phyloP scores from a whole-genome alignment of 129 eudicot species.

The Chrysanthemum makinoi region DNA sequence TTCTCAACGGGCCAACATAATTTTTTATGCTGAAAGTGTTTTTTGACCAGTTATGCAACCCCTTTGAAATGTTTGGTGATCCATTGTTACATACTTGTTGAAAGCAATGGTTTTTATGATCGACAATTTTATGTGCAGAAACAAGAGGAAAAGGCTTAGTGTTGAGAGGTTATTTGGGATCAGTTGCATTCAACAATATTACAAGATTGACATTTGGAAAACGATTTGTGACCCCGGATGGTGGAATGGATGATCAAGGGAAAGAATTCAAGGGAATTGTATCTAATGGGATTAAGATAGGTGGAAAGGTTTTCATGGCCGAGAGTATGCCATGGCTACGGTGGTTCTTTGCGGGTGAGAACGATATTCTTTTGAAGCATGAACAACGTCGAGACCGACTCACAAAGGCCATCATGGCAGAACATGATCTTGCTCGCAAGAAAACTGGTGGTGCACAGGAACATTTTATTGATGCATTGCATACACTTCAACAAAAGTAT shows the following conservation, averaged over 20 bases:
- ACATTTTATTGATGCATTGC: conserved; percentile 93
- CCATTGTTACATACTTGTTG: too few relatives aligned
- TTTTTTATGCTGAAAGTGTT: too few relatives aligned
- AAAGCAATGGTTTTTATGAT: too few relatives aligned
- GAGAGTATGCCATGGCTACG: conserved; percentile 68
- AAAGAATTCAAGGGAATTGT: conserved; percentile 66
- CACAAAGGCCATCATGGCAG: conserved; percentile 75
- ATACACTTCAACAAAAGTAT: conserved; percentile 70
- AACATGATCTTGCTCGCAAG: conserved; percentile 58
- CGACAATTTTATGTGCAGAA: conserved; percentile 33
- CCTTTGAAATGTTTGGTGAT: too few relatives aligned
- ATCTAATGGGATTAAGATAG: conserved; percentile 54
- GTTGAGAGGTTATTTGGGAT: conserved; percentile 58
- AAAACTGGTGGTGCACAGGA: conserved; percentile 62
- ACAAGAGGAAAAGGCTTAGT: conserved; percentile 46
- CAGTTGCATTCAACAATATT: conserved; percentile 82
- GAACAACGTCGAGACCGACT: conserved; percentile 51
- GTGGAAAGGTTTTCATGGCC: conserved; percentile 48
- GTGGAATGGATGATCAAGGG: conserved; percentile 63
- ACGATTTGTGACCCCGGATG: conserved; percentile 60
- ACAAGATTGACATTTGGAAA: conserved; percentile 81
- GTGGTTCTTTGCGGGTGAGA: conserved; percentile 53
- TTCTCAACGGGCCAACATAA: too few relatives aligned
- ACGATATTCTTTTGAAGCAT: conserved; percentile 45
- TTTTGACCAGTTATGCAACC: too few relatives aligned